Conservation (phyloP, 2,329 filamentous ascomycete genomes). For the Chlorencoelia australis region DNA sequence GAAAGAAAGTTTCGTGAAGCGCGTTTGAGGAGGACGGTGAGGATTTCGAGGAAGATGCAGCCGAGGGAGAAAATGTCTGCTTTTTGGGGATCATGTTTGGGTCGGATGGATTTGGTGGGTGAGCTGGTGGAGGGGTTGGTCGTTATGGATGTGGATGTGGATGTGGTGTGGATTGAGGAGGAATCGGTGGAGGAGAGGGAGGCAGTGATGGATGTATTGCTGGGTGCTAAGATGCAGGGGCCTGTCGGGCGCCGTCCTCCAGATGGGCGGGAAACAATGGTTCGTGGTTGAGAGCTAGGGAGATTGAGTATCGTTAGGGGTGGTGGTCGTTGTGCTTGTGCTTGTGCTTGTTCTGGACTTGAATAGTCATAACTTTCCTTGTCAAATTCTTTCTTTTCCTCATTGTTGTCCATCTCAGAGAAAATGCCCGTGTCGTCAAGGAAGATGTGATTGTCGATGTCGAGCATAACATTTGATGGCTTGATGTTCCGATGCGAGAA, state of each 20-base stretch:
- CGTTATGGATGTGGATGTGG: slow-evolving; percentile 9
- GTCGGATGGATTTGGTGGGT: slow-evolving; percentile 14
- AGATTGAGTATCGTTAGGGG: slow-evolving; percentile 23
- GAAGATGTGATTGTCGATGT: slow-evolving; percentile 54
- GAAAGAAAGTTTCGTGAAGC: slow-evolving; percentile 54
- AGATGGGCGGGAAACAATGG: slow-evolving; percentile 18
- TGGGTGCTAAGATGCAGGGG: not conserved
- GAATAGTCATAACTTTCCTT: slow-evolving; percentile 65
- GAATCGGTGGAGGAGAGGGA: slow-evolving; percentile 12
- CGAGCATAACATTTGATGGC: slow-evolving; percentile 60
- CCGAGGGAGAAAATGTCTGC: slow-evolving; percentile 66
- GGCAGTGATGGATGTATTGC: not conserved
- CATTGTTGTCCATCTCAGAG: slow-evolving; percentile 32
- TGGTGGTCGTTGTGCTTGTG: slow-evolving; percentile 28
- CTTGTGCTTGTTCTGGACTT: slow-evolving; percentile 46
- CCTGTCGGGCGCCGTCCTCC: slow-evolving; percentile 13
- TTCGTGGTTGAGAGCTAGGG: not conserved
- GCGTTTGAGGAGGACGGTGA: slow-evolving; percentile 60
- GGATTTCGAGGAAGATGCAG: slow-evolving; percentile 61
- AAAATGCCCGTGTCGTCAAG: slow-evolving; percentile 51
- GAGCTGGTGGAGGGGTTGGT: slow-evolving; percentile 19
- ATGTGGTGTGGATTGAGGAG: slow-evolving; percentile 18
- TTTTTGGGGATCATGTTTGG: slow-evolving; percentile 42
- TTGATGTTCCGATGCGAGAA: slow-evolving; percentile 59
- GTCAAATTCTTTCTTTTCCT: slow-evolving; percentile 44